Evolutionary conservation across 768 basidiomycete species (phyloP), one percentile per base, ranked within the genome.

Genomic region (Boletus rubroflammeus): DNA sequence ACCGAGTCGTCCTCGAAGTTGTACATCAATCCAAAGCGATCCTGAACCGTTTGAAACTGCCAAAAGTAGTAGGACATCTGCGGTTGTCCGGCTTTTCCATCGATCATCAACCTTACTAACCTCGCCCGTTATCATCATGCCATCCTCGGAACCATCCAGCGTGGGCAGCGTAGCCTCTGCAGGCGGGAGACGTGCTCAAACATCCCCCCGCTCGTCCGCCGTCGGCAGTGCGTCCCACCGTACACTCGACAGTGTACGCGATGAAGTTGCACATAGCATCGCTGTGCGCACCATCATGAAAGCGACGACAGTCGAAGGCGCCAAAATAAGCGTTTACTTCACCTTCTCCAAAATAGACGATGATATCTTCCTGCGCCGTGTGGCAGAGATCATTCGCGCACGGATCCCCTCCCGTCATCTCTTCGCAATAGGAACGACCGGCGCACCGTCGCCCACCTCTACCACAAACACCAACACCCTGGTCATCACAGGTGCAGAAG

Each of bases 341-440:
- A 82, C 83, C 13, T 76, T 86, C 51, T 77, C 85, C 0, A 82
- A 81, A 55, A 70, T 66, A 25, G 75, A 83, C 51, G 83, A 85
- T 50, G 76, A 80, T 34, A 61, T 71, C 36, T 88, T 87, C 66
- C 69, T 90, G 14, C 71, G 76, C 15, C 74, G 73, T 53, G 77
- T 90, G 26, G 83, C 84, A 11, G 67, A 70, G 13, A 66, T 74
- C 29, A 70, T 88, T 32, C 64, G 72, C 5, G 67, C 76, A 25
- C 71, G 75, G 9, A 66, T 82, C 28, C 60, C 72, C 15, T 66
- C 72, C 31, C 61, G 77, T 5, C 79, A 81, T 64, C 75, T 85
- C 48, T 82, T 85, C 55, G 78, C 79, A 15, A 59, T 87, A 56
- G 80, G 77, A 17, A 80, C 81, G 0, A 79, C 78, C 5, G 75